Conservation (phyloP, 768 basidiomycete species). For the Tulasnella calospora region DNA sequence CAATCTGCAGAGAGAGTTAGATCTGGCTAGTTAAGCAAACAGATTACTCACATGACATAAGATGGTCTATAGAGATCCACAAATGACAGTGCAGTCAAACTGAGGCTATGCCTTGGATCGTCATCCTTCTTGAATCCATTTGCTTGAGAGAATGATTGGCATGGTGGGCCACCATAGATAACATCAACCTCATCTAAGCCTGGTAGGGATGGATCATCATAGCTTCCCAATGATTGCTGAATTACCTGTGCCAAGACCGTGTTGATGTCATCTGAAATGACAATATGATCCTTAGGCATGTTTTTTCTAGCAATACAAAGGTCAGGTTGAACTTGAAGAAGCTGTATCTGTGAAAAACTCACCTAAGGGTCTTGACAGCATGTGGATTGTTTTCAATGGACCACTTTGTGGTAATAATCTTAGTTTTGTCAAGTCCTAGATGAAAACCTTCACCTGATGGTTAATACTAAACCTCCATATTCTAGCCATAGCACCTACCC, state of each 20-base stretch:
- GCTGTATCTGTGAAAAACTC: slow-evolving; percentile 29
- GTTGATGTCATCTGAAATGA: slow-evolving; percentile 73
- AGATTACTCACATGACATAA: slow-evolving; percentile 28
- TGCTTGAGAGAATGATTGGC: slow-evolving; percentile 67
- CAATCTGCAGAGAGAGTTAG: background rate
- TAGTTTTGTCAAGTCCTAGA: slow-evolving; percentile 17
- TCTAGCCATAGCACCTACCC: slow-evolving; percentile 20
- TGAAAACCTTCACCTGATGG: background rate
- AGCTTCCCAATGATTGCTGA: background rate
- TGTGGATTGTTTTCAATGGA: slow-evolving; percentile 69
- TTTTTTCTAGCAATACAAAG: slow-evolving; percentile 43
- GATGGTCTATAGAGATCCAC: slow-evolving; percentile 40
- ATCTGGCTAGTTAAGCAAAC: background rate
- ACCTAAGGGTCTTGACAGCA: slow-evolving; percentile 64
- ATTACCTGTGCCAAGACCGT: slow-evolving; percentile 49
- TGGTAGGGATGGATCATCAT: slow-evolving; percentile 33
- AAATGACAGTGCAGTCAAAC: slow-evolving; percentile 55
- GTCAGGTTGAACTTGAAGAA: background rate
- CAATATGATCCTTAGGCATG: slow-evolving; percentile 43
- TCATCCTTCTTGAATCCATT: slow-evolving; percentile 67
- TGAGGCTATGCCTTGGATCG: slow-evolving; percentile 40
- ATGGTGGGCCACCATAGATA: slow-evolving; percentile 69
- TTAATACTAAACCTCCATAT: no score
- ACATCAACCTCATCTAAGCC: slow-evolving; percentile 54
- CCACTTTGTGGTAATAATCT: slow-evolving; percentile 10